Percentiles rank a stretch among this genome's conserved stretches.
phyloP scores from a whole-genome alignment of 2,329 filamentous ascomycete genomes.

The Colletotrichum incanum region DNA sequence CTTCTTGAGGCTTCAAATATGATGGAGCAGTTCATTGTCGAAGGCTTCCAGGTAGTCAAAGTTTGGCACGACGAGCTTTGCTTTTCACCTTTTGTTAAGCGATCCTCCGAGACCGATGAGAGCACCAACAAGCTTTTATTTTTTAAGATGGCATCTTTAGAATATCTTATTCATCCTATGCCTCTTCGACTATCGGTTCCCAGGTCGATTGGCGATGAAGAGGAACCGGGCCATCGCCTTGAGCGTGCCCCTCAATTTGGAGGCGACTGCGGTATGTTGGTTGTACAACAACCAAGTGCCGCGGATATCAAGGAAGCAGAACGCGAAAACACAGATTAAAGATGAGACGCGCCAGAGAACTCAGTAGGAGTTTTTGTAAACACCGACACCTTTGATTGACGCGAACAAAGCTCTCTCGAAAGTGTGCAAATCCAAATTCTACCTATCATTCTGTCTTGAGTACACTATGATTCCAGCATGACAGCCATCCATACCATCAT shows the following conservation, averaged over 20 bases:
- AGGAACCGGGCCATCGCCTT: not conserved
- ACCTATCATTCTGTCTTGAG: not conserved
- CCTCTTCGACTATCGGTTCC: not conserved
- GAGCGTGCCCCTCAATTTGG: not conserved
- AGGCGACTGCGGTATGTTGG: no score
- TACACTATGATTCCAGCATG: constrained; percentile 48
- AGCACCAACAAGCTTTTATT: not conserved
- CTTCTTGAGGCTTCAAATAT: no score
- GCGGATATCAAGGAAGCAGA: constrained; percentile 6
- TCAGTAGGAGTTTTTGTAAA: not conserved
- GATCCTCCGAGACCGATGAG: no score
- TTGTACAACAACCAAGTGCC: not conserved
- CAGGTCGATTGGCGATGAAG: not conserved
- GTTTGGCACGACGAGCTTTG: no score
- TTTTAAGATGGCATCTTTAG: not conserved
- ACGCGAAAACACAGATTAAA: not conserved
- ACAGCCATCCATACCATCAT: constrained; percentile 50
- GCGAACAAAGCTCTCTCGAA: not conserved
- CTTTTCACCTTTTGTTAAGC: no score
- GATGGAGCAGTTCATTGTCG: no score
- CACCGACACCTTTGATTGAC: not conserved
- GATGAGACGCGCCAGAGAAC: not conserved
- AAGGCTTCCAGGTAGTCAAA: no score
- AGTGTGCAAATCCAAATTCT: no score
- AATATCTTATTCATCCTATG: constrained; percentile 7